Base-by-base conservation (phyloP, 306 rosid species). In the Sechiopsis laciniata region DNA sequence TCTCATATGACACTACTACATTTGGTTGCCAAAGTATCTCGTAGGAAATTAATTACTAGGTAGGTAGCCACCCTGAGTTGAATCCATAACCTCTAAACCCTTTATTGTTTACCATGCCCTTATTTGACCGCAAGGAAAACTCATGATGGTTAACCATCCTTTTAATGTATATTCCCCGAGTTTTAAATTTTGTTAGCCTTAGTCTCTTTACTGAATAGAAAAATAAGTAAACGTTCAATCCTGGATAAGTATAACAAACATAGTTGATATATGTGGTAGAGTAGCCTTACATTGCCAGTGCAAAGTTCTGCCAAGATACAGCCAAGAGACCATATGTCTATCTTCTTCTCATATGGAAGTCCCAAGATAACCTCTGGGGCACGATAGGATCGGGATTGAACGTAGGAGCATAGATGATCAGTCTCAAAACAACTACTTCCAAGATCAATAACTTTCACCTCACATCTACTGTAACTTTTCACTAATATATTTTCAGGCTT, bases 391-490 rank as follows among this genome's bases (percentile, higher is more conserved):
- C 99, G 89, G 54, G 99, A 95, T 75, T 95, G 99, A 77, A 95
- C 99, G 56, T 95, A 95, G 11, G 97, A 91, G 83, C 97, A 95
- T 78, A 95, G 96, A 78, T 95, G 99, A 89, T 95, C 99, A 0
- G 99, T 95, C 86, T 89, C 99, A 72, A 86, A 95, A 86, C 99
- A 95, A 80, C 99, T 95, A 84, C 99, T 95, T 77, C 99, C 99
- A 53, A 95, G 99, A 87, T 95, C 99, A 81, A 95, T 95, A 83
- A 95, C 97, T 83, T 95, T 95, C 78, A 95, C 95, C 88, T 95
- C 97, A 83, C 99, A 95, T 83, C 97, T 83, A 82, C 96, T 91
- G 80, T 95, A 95, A 83, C 99, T 95, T 86, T 95, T 95, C 73
- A 95, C 97, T 86, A 95, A 80, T 77, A 95, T 91, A 84, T 95